Percentiles rank a stretch among this genome's conserved stretches.
These are phyloP conservation scores for Saccharata proteae DNA, from an alignment of 2,329 filamentous ascomycete species.

Conservation along the genomic window DNA sequence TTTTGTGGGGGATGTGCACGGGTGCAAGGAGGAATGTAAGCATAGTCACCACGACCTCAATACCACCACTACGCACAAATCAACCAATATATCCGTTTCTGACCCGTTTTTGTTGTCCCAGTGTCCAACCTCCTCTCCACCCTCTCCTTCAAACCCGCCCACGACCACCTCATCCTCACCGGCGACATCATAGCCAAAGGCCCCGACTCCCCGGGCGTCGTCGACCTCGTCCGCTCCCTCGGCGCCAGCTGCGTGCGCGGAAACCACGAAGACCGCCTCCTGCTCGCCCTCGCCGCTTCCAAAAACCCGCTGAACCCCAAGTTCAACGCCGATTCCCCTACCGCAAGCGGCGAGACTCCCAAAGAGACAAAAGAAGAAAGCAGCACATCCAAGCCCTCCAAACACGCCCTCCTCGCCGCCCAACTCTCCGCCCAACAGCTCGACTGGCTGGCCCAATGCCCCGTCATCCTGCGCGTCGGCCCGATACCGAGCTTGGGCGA, in stretches of 20 bases:
- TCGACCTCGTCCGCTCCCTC: conserved; percentile 61
- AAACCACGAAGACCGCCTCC: conserved; percentile 80
- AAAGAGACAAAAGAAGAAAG: conserved; percentile 25
- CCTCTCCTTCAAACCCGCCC: conserved; percentile 46
- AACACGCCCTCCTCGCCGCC: conserved; percentile 26
- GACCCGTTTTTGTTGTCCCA: conserved; percentile 11
- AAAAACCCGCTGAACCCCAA: conserved; percentile 17
- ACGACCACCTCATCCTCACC: conserved; percentile 34
- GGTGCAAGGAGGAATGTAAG: conserved; percentile 58
- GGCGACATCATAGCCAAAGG: conserved; percentile 59
- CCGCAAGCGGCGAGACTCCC: too few relatives aligned
- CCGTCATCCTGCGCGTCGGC: conserved; percentile 69
- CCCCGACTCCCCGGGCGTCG: conserved; percentile 66
- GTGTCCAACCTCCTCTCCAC: conserved; percentile 52
- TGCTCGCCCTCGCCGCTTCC: conserved; percentile 46
- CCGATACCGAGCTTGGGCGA: conserved; percentile 46
- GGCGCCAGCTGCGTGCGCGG: conserved; percentile 75
- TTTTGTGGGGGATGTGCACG: conserved; percentile 86
- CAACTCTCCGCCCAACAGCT: conserved; percentile 49
- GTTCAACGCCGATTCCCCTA: too few relatives aligned
- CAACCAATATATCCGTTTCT: background rate
- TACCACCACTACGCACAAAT: background rate
- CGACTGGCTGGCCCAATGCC: conserved; percentile 56
- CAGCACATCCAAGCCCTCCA: conserved; percentile 28
- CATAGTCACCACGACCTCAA: background rate